Base-by-base conservation (phyloP, 1,139 yeast genomes). In the Pichiaceae sp. region DNA sequence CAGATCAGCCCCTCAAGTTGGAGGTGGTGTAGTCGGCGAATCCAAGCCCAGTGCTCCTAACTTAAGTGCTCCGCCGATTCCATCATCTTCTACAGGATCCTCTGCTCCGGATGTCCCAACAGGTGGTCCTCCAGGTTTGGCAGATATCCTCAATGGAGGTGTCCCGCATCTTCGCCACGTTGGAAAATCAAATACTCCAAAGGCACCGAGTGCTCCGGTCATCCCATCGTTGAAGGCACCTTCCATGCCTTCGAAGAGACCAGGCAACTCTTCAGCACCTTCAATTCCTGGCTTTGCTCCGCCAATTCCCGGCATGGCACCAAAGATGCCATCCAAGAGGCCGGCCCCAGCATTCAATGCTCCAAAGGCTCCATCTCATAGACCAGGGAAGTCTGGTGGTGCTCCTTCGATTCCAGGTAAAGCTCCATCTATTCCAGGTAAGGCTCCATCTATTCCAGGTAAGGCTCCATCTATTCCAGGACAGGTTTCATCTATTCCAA, bases 391-490 rank as follows among this genome's bases (percentile, higher is more conserved):
- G 59, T n/a, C 94, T 50, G 80, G 85, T 77, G 17, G 3, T 47
- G 63, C 28, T 63, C 64, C 12, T 42, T 49, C 36, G 64, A 64
- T 43, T 59, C 24, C 29, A 2, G 18, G 65, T 28, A 20, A 19
- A 4, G 25, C 24, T 7, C 17, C 37, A 14, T 29, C 31, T 7
- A 4, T 6, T 9, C 29, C 9, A 21, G 79, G 93, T 53, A 81
- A 78, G 30, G 80, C 85, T 46, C 93, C 93, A 53, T 81, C 91
- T 55, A 83, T 78, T 18, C 93, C 24, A 21, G 79, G 93, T 53
- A 81, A 78, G 31, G 80, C 85, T 46, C 93, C 93, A 53, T 81
- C 91, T 55, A 83, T 78, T 18, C 93, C 94, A 50, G 80, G 85
- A 77, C 17, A 3, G 47, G 63, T 27, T 63, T 63, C 11, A 43